Evolutionary conservation across 164 flowering plant species (phyloP), one percentile per base, ranked within the genome.

Genomic region (Magnolia kwangsiensis): DNA sequence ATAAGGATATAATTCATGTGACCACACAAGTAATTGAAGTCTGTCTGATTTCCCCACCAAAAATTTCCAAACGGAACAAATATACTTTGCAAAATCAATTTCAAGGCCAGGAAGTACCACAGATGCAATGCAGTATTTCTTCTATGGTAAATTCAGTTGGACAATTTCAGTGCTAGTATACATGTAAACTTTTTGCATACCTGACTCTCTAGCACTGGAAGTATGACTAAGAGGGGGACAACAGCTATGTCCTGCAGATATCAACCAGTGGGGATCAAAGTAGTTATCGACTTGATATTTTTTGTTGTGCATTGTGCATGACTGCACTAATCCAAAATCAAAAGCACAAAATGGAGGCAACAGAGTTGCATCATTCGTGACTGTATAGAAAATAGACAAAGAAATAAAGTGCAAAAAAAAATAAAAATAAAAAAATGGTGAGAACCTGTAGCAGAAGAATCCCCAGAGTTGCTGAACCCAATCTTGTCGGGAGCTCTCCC

Each of bases 391-490:
- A 72, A 31, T 18, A 74, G 51, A 37, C 4, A 58, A 37, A 37
- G 0, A 37, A 37, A 37, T 37, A 37, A 37, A 37, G 45, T 37
- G 45, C 45, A 37, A 37, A 67, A 27, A 55, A 71, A 3, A 67
- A n/a, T 31, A 55, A 71, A 37, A 19, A 55, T 20, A 65, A 29
- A 31, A 80, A 49, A 66, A 50, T 55, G 59, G 51, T 29, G 45
- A 61, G 67, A 72, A 94, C 99, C 98, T 94, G 99, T 19, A 96
- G 83, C 64, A 96, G 90, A 82, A 96, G 99, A 77, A 96, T 88
- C 75, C 99, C 99, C 79, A 96, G 79, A 77, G 99, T 96, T 72
- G 99, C 99, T 58, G 99, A 96, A 74, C 99, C 99, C 83, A 94
- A 94, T 86, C 95, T 87, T 70, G 98, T 96, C 27, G 99, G 91